Conservation (phyloP, 176 grass and related monocot genomes). For the Metroxylon sagu region DNA sequence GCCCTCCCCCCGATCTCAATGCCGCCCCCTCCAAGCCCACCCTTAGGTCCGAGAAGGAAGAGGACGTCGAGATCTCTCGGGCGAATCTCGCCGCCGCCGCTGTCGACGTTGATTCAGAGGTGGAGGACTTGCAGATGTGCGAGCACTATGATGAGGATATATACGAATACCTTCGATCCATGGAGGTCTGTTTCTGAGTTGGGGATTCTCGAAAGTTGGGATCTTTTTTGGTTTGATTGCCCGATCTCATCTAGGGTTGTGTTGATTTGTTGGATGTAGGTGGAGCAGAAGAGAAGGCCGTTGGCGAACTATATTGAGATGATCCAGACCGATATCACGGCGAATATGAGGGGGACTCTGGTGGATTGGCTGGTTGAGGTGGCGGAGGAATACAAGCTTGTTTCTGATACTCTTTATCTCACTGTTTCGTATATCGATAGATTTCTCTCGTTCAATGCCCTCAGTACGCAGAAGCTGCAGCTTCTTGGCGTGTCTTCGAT, state of each 20-base stretch:
- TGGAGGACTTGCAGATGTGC: conserved; percentile 37
- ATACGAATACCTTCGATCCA: conserved; percentile 66
- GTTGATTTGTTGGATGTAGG: conserved; percentile 25
- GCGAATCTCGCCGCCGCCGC: neutral
- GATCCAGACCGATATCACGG: conserved; percentile 59
- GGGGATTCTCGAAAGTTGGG: neutral
- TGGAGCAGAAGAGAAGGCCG: conserved; percentile 41
- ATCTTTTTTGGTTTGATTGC: neutral
- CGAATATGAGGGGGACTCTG: conserved; percentile 69
- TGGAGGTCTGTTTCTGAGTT: conserved; percentile 46
- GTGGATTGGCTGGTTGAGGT: conserved; percentile 98
- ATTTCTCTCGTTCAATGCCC: too few species aligned
- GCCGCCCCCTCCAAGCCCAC: conserved; percentile 15
- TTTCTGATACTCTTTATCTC: neutral
- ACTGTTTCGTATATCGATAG: too few species aligned
- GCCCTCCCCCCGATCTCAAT: neutral
- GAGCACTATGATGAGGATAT: conserved; percentile 62
- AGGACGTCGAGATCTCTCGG: conserved; percentile 9
- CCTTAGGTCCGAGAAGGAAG: conserved; percentile 11
- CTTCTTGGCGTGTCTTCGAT: too few species aligned
- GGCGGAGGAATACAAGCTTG: conserved; percentile 87
- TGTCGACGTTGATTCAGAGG: neutral
- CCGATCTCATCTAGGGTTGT: neutral
- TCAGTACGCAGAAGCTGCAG: too few species aligned
- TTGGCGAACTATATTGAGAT: conserved; percentile 55